These are phyloP conservation scores for Lantana camara DNA, from an alignment of 257 asterid species.

Conservation along the genomic window DNA sequence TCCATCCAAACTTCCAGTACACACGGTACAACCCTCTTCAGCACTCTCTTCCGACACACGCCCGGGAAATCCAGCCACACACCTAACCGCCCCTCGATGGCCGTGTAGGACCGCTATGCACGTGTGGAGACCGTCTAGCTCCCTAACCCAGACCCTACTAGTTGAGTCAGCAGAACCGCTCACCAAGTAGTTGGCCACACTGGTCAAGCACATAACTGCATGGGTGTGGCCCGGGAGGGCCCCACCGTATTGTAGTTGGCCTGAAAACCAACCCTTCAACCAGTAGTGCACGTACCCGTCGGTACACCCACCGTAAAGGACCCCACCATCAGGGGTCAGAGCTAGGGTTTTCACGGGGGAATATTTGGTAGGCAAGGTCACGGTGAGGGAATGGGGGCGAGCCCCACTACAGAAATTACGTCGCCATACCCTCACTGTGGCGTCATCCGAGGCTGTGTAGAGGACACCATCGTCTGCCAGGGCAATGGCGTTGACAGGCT, in stretches of 20 bases:
- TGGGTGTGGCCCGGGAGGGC: slow-evolving; percentile 88
- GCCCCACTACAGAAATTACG: slow-evolving; percentile 81
- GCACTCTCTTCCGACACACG: slow-evolving; percentile 44
- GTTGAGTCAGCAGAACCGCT: slow-evolving; percentile 90
- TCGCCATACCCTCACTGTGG: slow-evolving; percentile 87
- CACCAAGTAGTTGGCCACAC: slow-evolving; percentile 48
- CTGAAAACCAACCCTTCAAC: slow-evolving; percentile 88
- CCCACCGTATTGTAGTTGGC: slow-evolving; percentile 91
- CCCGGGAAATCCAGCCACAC: slow-evolving; percentile 50
- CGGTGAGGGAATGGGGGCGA: slow-evolving; percentile 82
- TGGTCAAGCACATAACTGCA: slow-evolving; percentile 79
- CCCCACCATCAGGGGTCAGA: slow-evolving; percentile 57
- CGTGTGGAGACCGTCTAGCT: slow-evolving; percentile 58
- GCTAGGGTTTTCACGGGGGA: slow-evolving; percentile 88
- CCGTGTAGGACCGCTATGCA: slow-evolving; percentile 78
- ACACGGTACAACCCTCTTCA: slow-evolving; percentile 73
- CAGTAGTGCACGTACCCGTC: slow-evolving; percentile 93
- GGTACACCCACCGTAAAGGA: slow-evolving; percentile 86
- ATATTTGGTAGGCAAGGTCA: slow-evolving; percentile 73
- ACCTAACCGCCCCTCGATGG: slow-evolving; percentile 86
- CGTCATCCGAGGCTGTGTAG: slow-evolving; percentile 92
- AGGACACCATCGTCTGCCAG: slow-evolving; percentile 87
- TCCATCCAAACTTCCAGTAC: slow-evolving; percentile 90
- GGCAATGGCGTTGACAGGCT: slow-evolving; percentile 75
- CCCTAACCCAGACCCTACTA: slow-evolving; percentile 74